Conservation (phyloP, 1,284 basidiomycete species). For the Coniophora puteana region DNA sequence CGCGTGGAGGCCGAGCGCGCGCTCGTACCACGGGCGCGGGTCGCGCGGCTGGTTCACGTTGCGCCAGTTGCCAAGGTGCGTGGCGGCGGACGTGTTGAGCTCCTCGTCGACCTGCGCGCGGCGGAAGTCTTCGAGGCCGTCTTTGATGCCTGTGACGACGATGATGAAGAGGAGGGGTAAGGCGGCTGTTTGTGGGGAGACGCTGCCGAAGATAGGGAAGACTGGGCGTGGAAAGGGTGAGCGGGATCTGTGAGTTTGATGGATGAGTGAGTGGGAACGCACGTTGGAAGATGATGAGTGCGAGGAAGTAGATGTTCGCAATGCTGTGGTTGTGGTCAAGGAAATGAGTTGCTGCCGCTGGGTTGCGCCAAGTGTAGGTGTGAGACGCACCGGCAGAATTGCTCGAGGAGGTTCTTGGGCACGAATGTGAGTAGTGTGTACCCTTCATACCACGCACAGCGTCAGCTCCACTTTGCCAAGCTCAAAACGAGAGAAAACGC, state of each 20-base stretch:
- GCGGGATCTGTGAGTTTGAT: constrained; percentile 1
- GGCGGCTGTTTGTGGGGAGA: constrained; percentile 80
- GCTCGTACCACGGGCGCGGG: constrained; percentile 73
- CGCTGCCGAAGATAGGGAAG: constrained; percentile 89
- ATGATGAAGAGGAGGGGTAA: constrained; percentile 89
- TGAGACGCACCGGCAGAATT: constrained; percentile 70
- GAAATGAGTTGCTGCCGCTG: constrained; percentile 1
- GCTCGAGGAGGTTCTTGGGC: constrained; percentile 92
- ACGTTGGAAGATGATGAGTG: constrained; percentile 81
- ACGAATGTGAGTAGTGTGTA: constrained; percentile 91
- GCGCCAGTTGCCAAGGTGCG: constrained; percentile 82
- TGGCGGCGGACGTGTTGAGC: constrained; percentile 88
- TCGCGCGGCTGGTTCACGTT: constrained; percentile 89
- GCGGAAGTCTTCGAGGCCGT: constrained; percentile 92
- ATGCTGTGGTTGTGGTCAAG: constrained; percentile 43
- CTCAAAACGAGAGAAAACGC: constrained; percentile 2
- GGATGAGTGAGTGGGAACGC: constrained; percentile 22
- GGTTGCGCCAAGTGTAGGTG: constrained; percentile 5
- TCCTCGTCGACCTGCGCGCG: constrained; percentile 85
- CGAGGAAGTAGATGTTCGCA: constrained; percentile 92
- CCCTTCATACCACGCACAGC: too few relatives aligned
- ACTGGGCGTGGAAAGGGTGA: constrained; percentile 45
- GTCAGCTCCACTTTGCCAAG: constrained; percentile 15
- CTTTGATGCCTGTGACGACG: constrained; percentile 88
- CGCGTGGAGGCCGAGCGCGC: constrained; percentile 59